Evolutionary conservation across 2,329 filamentous ascomycete genomes (phyloP).

Genomic region (Monilinia fructicola): DNA sequence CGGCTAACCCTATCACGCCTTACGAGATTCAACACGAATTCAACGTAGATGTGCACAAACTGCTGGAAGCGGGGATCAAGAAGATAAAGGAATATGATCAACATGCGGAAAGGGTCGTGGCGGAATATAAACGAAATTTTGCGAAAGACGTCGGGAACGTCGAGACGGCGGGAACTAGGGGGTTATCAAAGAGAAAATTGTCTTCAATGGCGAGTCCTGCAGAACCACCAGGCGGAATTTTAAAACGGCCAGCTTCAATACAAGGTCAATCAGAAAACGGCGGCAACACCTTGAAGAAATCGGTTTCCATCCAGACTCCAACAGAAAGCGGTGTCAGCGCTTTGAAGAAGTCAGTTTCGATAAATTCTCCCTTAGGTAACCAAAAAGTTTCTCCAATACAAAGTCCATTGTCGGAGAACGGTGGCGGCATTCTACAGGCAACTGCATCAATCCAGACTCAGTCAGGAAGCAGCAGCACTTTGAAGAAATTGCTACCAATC

Average conservation of each 20-base stretch:
- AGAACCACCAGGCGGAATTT: neutral
- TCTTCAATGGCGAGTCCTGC: neutral
- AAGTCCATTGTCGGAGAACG: neutral
- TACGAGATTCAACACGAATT: constrained; percentile 24
- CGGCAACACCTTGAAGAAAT: neutral
- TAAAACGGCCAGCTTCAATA: neutral
- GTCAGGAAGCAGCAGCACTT: neutral
- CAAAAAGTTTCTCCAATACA: neutral
- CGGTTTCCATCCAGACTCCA: neutral
- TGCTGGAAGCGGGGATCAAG: constrained; percentile 24
- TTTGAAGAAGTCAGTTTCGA: neutral
- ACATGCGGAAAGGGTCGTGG: constrained; percentile 24
- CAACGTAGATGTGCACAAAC: constrained; percentile 20
- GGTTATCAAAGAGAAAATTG: constrained; percentile 2
- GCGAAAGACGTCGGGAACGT: constrained; percentile 1
- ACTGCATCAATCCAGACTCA: neutral
- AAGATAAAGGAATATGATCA: constrained; percentile 33
- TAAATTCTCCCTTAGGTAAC: neutral
- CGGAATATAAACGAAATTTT: constrained; percentile 25
- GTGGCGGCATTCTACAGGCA: neutral
- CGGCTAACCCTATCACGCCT: constrained; percentile 16
- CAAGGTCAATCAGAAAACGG: neutral
- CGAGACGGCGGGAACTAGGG: neutral
- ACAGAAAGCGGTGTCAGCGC: neutral
- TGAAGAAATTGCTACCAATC: neutral